Evolutionary conservation across 345 rosid species (phyloP).

Genomic region (Abelmoschus esculentus): DNA sequence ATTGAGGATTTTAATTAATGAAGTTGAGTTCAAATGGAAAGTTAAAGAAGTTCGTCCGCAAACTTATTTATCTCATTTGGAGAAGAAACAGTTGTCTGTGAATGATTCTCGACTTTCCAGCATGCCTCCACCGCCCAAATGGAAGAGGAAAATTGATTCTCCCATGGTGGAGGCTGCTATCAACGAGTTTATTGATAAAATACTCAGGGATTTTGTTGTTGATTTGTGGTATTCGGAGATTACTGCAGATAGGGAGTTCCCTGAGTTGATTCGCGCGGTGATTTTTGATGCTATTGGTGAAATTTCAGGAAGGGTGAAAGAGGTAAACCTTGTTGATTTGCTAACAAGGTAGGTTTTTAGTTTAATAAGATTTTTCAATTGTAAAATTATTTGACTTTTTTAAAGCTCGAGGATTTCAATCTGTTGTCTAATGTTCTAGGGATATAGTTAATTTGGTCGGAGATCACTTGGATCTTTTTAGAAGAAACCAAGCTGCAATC

Average conservation of each 20-base stretch:
- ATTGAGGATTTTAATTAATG: conserved; percentile 42
- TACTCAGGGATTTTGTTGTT: conserved; percentile 74
- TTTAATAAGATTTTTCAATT: not conserved
- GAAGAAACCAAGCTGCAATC: conserved; percentile 83
- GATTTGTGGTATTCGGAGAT: conserved; percentile 90
- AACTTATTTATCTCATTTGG: conserved; percentile 45
- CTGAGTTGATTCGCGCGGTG: conserved; percentile 69
- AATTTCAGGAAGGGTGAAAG: conserved; percentile 75
- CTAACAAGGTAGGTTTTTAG: conserved; percentile 49
- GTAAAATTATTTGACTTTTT: not conserved
- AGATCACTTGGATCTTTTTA: conserved; percentile 80
- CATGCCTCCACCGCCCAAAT: conserved; percentile 39
- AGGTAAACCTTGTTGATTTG: conserved; percentile 73
- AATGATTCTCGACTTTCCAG: conserved; percentile 67
- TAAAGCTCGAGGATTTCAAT: conserved; percentile 7
- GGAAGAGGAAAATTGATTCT: conserved; percentile 89
- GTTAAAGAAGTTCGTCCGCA: conserved; percentile 16
- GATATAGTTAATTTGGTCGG: conserved; percentile 87
- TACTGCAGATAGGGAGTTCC: conserved; percentile 80
- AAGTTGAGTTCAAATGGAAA: conserved; percentile 83
- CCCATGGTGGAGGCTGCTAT: conserved; percentile 74
- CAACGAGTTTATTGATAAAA: conserved; percentile 63
- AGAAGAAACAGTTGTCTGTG: conserved; percentile 65
- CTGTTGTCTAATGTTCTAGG: conserved; percentile 43
- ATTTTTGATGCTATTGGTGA: conserved; percentile 91